A percentile compares a stretch with the other conserved stretches of the same genome.
Conservation (phyloP, 352 stramenopile genomes). For the Pythium volutum region DNA sequence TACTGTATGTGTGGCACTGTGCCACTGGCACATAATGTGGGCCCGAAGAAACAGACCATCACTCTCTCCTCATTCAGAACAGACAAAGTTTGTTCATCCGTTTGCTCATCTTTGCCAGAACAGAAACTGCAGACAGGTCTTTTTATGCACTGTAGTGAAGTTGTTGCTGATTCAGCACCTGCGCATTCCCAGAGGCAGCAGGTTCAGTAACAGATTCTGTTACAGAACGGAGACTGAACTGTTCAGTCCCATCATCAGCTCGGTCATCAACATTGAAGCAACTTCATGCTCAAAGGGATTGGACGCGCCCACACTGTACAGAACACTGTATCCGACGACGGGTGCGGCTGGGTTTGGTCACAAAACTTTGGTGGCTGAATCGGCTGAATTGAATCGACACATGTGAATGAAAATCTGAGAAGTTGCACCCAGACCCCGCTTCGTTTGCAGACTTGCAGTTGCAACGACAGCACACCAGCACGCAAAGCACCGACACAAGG, state of each 20-base stretch:
- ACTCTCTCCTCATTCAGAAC: too few species aligned
- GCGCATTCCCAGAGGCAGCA: background rate
- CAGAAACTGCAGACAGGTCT: conserved; percentile 15
- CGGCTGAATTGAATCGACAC: background rate
- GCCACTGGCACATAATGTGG: background rate
- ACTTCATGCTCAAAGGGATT: too few species aligned
- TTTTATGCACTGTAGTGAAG: conserved; percentile 1
- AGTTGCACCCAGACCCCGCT: conserved; percentile 3
- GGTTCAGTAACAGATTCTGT: too few species aligned
- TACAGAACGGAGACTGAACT: background rate
- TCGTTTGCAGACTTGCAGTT: conserved; percentile 12
- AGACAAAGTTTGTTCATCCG: conserved; percentile 15
- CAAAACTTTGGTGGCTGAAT: background rate
- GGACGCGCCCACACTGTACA: background rate
- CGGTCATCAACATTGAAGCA: too few species aligned
- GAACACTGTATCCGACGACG: background rate
- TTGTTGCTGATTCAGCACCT: background rate
- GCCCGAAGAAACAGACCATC: background rate
- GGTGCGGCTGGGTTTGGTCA: background rate
- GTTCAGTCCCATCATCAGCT: background rate
- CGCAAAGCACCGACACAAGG: background rate
- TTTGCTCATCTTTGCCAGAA: conserved; percentile 6
- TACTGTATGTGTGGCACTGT: too few species aligned
- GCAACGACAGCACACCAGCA: conserved; percentile 2
- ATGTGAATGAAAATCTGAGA: conserved; percentile 20